Evolutionary conservation across 768 basidiomycete genomes (phyloP).

Genomic region (Hygrophorus pudorinus): DNA sequence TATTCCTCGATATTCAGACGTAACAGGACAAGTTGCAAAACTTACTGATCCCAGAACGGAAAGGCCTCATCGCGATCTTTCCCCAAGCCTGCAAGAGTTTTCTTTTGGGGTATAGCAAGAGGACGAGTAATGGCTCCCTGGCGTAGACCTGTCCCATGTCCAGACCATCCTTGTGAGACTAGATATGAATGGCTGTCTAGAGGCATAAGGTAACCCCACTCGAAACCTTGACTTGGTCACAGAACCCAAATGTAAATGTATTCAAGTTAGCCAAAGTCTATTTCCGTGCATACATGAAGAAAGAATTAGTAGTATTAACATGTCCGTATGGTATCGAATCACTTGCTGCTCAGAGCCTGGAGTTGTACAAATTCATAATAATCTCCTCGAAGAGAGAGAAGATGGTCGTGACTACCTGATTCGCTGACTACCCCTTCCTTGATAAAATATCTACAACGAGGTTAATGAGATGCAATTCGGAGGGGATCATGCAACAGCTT

Average conservation of each 20-base stretch:
- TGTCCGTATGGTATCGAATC: conserved; percentile 69
- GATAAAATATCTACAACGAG: conserved; percentile 62
- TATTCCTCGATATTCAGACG: neutral
- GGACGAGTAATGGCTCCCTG: conserved; percentile 72
- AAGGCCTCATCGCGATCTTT: conserved; percentile 93
- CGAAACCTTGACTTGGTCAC: no score
- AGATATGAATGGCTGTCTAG: conserved; percentile 66
- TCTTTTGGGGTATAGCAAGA: conserved; percentile 74
- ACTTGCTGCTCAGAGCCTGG: conserved; percentile 55
- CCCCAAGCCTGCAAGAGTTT: conserved; percentile 76
- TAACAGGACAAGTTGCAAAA: neutral
- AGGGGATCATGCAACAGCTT: conserved; percentile 21
- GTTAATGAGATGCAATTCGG: conserved; percentile 4
- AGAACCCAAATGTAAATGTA: no score
- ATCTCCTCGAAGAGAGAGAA: conserved; percentile 52
- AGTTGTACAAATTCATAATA: conserved; percentile 87
- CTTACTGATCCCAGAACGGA: conserved; percentile 98
- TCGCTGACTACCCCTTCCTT: conserved; percentile 82
- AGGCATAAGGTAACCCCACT: no score
- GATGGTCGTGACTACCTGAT: conserved; percentile 80
- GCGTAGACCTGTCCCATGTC: conserved; percentile 78
- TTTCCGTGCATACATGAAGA: no score
- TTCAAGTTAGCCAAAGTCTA: no score
- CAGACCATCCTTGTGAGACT: conserved; percentile 79
- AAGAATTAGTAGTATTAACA: no score